phyloP scores from a whole-genome alignment of 331 rosid species.

The Acacia pycnantha region DNA sequence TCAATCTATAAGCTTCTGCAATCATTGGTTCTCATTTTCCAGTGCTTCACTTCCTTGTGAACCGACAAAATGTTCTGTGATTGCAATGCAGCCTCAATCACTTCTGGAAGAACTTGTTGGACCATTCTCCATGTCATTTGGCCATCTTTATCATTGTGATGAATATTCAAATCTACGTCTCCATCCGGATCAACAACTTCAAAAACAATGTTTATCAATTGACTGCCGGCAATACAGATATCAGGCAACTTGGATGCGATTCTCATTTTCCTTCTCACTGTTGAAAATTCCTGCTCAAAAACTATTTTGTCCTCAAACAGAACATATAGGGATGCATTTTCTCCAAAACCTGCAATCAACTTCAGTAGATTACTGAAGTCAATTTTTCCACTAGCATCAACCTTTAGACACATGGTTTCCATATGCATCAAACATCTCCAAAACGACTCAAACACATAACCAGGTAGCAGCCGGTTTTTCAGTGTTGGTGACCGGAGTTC shows the following conservation, averaged over 20 bases:
- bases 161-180: slow-evolving; percentile 39
- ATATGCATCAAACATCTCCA: slow-evolving; percentile 60
- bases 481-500: slow-evolving; percentile 24
- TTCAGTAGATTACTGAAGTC: slow-evolving; percentile 47
- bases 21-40: too few species aligned
- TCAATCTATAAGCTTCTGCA: too few species aligned
- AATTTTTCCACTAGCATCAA: slow-evolving; percentile 43
- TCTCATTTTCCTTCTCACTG: slow-evolving; percentile 40
- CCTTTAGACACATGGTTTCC: slow-evolving; percentile 51
- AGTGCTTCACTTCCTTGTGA: too few species aligned
- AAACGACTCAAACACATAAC: slow-evolving; percentile 32
- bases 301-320: slow-evolving; percentile 17
- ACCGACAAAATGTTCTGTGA: too few species aligned
- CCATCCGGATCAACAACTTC: slow-evolving; percentile 49
- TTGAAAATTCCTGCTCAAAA: slow-evolving; percentile 34
- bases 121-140: too few species aligned
- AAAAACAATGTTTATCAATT: slow-evolving; percentile 42
- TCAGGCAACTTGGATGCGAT: slow-evolving; percentile 48
- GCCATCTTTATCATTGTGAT: slow-evolving; percentile 39
- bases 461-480: slow-evolving; percentile 41
- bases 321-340: slow-evolving; percentile 45
- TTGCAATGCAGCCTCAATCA: too few species aligned
- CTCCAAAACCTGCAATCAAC: slow-evolving; percentile 50
- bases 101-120: too few species aligned
- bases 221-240: slow-evolving; percentile 37